Evolutionary conservation across 2,329 filamentous ascomycete genomes (phyloP).

Genomic region (Lasiodiplodia theobromae): DNA sequence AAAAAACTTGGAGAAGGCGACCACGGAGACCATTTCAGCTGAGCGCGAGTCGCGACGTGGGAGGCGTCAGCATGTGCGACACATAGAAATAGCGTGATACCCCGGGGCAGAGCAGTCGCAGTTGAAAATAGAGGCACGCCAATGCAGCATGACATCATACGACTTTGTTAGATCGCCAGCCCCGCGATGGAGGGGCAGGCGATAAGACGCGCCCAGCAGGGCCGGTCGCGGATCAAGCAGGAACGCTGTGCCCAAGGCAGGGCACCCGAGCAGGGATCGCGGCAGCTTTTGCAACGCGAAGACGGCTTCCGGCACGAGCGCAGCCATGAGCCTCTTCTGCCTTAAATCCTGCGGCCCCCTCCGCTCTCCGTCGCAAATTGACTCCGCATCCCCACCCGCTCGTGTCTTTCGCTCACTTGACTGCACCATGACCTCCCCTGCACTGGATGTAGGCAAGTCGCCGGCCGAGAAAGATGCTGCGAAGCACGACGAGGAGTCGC

Average conservation of each 20-base stretch:
- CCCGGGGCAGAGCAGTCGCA: slow-evolving; percentile 11
- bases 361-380: slow-evolving; percentile 9
- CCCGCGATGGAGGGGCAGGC: slow-evolving; percentile 22
- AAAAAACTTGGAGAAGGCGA: slow-evolving; percentile 63
- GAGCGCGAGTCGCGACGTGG: slow-evolving; percentile 34
- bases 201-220: slow-evolving; percentile 19
- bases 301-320: slow-evolving; percentile 10
- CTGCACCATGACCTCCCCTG: slow-evolving; percentile 26
- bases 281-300: slow-evolving; percentile 7
- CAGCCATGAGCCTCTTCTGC: neutral
- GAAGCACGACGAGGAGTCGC: slow-evolving; percentile 28
- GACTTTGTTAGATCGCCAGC: slow-evolving; percentile 12
- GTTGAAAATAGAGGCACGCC: slow-evolving; percentile 25
- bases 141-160: slow-evolving; percentile 23
- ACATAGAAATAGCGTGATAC: slow-evolving; percentile 19
- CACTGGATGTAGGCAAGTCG: neutral
- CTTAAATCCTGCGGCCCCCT: slow-evolving; percentile 2
- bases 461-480: neutral
- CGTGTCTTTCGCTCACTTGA: neutral
- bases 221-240: slow-evolving; percentile 22
- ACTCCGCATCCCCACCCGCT: slow-evolving; percentile 4
- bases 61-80: slow-evolving; percentile 23
- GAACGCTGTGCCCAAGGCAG: slow-evolving; percentile 11
- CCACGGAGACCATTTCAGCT: slow-evolving; percentile 70
- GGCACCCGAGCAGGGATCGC: slow-evolving; percentile 10